A percentile compares a stretch with the other conserved stretches of the same genome.
phyloP scores from a whole-genome alignment of 257 asterid genomes.

The Ligustrum vulgare region DNA sequence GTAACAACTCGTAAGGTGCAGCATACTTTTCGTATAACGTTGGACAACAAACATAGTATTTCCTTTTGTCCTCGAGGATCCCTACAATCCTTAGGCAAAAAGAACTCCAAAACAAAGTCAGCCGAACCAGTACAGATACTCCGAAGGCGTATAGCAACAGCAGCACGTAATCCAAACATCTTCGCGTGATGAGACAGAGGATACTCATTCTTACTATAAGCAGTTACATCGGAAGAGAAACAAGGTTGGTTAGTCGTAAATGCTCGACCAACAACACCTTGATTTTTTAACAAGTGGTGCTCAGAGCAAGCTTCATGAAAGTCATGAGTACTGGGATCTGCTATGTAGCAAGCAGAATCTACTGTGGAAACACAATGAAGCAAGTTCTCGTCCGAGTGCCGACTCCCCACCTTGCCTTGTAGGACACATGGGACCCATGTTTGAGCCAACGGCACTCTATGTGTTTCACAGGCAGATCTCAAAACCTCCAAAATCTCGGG shows the following conservation, averaged over 20 bases:
- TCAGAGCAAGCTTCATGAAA: conserved; percentile 90
- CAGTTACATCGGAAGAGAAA: conserved; percentile 67
- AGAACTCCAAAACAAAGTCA: conserved; percentile 88
- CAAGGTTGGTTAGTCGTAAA: conserved; percentile 77
- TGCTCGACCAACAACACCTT: conserved; percentile 81
- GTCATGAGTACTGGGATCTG: conserved; percentile 59
- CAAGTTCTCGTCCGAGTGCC: conserved; percentile 70
- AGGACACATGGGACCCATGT: conserved; percentile 75
- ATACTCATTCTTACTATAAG: conserved; percentile 69
- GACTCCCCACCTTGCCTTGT: conserved; percentile 73
- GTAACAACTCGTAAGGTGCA: conserved; percentile 66
- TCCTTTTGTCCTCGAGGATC: conserved; percentile 62
- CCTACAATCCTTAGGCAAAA: conserved; percentile 61
- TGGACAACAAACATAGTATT: conserved; percentile 63
- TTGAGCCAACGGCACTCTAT: conserved; percentile 82
- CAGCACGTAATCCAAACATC: conserved; percentile 76
- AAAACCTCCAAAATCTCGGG: conserved; percentile 70
- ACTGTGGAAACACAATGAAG: conserved; percentile 66
- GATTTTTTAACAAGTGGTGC: conserved; percentile 77
- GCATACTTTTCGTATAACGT: conserved; percentile 58
- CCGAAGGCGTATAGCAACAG: conserved; percentile 84
- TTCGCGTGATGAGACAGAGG: conserved; percentile 93
- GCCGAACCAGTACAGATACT: conserved; percentile 56
- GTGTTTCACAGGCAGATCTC: conserved; percentile 57
- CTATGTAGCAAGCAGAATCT: conserved; percentile 72